Conservation (phyloP, 345 rosid genomes). For the Noccaea caerulescens region DNA sequence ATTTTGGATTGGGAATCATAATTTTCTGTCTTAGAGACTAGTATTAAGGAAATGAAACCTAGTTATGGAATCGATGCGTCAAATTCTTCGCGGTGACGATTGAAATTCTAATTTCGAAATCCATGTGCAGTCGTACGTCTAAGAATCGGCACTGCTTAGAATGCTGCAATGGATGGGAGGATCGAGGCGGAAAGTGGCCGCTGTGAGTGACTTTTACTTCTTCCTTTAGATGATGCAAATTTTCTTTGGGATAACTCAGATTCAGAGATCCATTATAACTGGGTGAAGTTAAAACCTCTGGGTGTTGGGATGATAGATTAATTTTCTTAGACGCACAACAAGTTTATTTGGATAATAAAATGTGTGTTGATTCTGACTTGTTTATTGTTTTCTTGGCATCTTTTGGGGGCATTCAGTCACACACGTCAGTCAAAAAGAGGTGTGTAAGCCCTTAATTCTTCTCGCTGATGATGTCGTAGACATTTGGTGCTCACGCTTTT, state of each 20-base stretch:
- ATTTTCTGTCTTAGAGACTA: neutral
- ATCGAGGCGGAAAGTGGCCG: slow-evolving; percentile 75
- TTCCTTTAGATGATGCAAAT: slow-evolving; percentile 5
- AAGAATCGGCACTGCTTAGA: slow-evolving; percentile 1
- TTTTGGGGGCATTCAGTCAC: slow-evolving; percentile 35
- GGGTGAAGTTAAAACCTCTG: slow-evolving; percentile 13
- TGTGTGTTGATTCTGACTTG: slow-evolving; percentile 9
- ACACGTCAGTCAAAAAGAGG: slow-evolving; percentile 45
- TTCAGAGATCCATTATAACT: neutral
- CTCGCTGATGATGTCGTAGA: neutral
- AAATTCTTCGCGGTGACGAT: slow-evolving; percentile 5
- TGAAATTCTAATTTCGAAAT: slow-evolving; percentile 9
- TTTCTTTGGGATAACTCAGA: slow-evolving; percentile 6
- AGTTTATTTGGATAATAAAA: neutral
- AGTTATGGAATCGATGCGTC: slow-evolving; percentile 21
- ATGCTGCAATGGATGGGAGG: slow-evolving; percentile 99
- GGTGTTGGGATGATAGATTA: slow-evolving; percentile 1
- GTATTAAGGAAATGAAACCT: slow-evolving; percentile 11
- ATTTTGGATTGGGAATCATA: slow-evolving; percentile 13
- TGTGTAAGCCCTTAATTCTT: slow-evolving; percentile 19
- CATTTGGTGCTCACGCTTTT: slow-evolving; percentile 12
- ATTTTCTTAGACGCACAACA: neutral
- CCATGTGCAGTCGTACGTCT: slow-evolving; percentile 5
- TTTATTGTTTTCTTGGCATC: slow-evolving; percentile 16
- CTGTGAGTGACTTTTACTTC: slow-evolving; percentile 51